Evolutionary conservation across 192 early-diverging fungal species (phyloP).

Genomic region (Podila clonocystis): DNA sequence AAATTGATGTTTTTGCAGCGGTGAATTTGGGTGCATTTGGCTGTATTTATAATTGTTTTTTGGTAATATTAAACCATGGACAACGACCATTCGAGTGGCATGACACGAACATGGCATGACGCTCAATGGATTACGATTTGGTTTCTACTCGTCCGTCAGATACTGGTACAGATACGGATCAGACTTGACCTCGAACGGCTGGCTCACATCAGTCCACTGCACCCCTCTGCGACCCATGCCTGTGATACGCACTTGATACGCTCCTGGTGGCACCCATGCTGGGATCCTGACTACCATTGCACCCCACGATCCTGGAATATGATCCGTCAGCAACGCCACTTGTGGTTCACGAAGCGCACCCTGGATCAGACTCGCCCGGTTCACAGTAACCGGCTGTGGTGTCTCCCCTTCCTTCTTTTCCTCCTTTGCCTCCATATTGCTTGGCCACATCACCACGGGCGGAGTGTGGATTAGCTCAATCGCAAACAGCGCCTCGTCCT

Average conservation of each 20-base stretch:
- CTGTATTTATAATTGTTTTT: no score
- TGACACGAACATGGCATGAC: no score
- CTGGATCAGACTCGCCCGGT: conserved; percentile 3
- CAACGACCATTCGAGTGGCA: no score
- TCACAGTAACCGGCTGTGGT: background rate
- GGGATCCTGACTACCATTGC: conserved; percentile 23
- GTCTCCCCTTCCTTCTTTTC: background rate
- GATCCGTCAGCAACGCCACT: conserved; percentile 20
- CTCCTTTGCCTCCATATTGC: background rate
- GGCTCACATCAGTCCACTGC: conserved; percentile 40
- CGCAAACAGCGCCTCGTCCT: background rate
- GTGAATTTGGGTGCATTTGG: no score
- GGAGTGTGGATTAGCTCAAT: conserved; percentile 13
- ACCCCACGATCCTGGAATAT: conserved; percentile 20
- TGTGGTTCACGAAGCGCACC: background rate
- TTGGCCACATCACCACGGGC: background rate
- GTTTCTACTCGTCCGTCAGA: background rate
- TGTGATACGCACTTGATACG: conserved; percentile 20
- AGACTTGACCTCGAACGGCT: conserved; percentile 36
- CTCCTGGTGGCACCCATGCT: conserved; percentile 21
- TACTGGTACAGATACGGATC: conserved; percentile 33
- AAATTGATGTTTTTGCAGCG: no score
- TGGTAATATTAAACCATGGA: no score
- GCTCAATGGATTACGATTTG: no score
- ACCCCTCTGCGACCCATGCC: background rate